A percentile compares a stretch with the other conserved stretches of the same genome.
These are phyloP conservation scores for Volvariella volvacea DNA, from an alignment of 1,284 basidiomycete species.

Conservation along the genomic window DNA sequence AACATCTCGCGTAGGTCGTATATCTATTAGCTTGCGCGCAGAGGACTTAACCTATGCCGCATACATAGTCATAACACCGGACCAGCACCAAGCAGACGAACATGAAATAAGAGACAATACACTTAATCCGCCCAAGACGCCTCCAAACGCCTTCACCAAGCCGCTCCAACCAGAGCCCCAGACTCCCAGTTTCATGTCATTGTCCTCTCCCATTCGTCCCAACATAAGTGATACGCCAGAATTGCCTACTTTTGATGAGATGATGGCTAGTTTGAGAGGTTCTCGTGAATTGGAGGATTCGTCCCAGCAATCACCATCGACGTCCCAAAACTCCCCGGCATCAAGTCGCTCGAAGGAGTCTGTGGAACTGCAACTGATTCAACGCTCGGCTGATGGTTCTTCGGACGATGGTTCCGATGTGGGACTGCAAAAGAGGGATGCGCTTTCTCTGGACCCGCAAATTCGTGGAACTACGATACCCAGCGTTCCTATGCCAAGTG, in stretches of 20 bases:
- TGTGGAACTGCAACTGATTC: constrained; percentile 27
- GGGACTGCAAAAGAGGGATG: too few species aligned
- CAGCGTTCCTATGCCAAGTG: too few species aligned
- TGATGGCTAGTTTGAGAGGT: constrained; percentile 15
- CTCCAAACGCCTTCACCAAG: constrained; percentile 1
- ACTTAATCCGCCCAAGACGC: constrained; percentile 4
- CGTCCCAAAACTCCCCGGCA: constrained; percentile 7
- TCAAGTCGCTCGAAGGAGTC: constrained; percentile 19
- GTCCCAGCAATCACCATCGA: neutral
- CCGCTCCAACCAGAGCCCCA: neutral
- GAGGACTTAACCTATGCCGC: constrained; percentile 6
- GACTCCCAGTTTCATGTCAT: constrained; percentile 24
- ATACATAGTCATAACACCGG: constrained; percentile 6
- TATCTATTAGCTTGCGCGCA: neutral
- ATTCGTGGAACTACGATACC: too few species aligned
- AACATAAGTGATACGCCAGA: constrained; percentile 17
- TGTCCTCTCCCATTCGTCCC: constrained; percentile 28
- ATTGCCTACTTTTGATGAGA: constrained; percentile 28
- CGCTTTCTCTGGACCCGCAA: too few species aligned
- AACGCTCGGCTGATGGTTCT: constrained; percentile 7
- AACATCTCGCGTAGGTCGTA: neutral
- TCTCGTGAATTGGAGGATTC: neutral
- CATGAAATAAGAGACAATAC: constrained; percentile 17
- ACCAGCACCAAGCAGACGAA: constrained; percentile 13
- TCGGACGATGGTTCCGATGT: too few species aligned